Evolutionary conservation across 805 yeast species (phyloP).

Genomic region (Nakazawaea wyomingensis): DNA sequence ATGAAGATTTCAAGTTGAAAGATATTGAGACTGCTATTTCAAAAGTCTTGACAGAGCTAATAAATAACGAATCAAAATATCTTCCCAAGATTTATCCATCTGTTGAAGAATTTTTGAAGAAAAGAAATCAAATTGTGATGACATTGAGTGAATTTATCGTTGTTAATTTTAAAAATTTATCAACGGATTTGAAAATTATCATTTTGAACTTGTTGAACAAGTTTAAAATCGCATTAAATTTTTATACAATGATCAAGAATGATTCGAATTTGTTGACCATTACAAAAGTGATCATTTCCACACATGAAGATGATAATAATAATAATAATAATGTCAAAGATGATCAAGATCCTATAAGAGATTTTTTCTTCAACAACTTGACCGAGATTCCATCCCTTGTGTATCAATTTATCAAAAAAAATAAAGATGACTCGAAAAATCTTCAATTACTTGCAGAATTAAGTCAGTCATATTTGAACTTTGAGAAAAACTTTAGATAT

Average conservation of each 20-base stretch:
- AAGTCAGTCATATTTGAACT: constrained; percentile 11
- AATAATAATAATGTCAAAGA: too few relatives aligned
- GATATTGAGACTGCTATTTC: constrained; percentile 49
- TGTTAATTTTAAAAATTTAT: constrained; percentile 15
- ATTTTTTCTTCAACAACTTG: constrained; percentile 13
- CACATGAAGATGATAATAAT: too few relatives aligned
- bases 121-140: constrained; percentile 33
- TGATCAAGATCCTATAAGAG: constrained; percentile 6
- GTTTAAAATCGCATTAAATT: constrained; percentile 8
- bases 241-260: constrained; percentile 4
- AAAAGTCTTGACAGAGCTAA: constrained; percentile 43
- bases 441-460: constrained; percentile 13
- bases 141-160: constrained; percentile 20
- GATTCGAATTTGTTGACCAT: not conserved
- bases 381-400: constrained; percentile 3
- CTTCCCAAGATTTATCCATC: constrained; percentile 50
- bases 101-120: constrained; percentile 42
- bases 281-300: not conserved
- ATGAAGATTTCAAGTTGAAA: constrained; percentile 36
- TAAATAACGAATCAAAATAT: constrained; percentile 54
- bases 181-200: constrained; percentile 11
- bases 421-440: constrained; percentile 13
- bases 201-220: constrained; percentile 12
- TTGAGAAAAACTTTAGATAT: constrained; percentile 18
- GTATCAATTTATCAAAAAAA: constrained; percentile 1